These are phyloP conservation scores for Rubia tinctorum DNA, from an alignment of 305 asterid species.

Conservation along the genomic window DNA sequence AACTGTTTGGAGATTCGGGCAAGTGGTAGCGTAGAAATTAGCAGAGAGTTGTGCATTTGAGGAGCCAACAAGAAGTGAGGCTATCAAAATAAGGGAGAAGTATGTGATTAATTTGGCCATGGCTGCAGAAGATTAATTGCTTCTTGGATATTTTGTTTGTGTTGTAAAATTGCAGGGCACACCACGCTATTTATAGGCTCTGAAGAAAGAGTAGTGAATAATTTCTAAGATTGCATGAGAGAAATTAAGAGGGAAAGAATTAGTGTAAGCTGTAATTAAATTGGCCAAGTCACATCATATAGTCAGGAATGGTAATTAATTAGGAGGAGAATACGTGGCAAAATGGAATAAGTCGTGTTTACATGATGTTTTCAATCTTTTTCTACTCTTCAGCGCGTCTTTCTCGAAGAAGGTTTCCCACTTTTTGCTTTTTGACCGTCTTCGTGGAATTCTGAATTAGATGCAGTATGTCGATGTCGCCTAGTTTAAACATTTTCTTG, in stretches of 20 bases:
- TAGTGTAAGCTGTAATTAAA: no score
- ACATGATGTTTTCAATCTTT: neutral
- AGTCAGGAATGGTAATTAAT: neutral
- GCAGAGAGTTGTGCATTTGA: slow-evolving; percentile 20
- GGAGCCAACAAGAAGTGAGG: slow-evolving; percentile 1
- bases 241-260: neutral
- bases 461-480: no score
- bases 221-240: neutral
- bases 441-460: no score
- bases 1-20: slow-evolving; percentile 17
- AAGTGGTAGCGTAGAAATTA: slow-evolving; percentile 14
- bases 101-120: slow-evolving; percentile 9
- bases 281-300: neutral
- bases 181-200: neutral
- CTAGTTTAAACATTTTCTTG: no score
- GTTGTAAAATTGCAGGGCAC: neutral
- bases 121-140: neutral
- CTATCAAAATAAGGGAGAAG: slow-evolving; percentile 5
- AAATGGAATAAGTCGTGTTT: neutral
- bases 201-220: neutral
- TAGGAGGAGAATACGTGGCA: neutral
- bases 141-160: neutral
- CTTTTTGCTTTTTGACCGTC: neutral
- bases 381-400: neutral
- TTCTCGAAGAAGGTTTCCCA: neutral